phyloP scores from a whole-genome alignment of 768 basidiomycete genomes.

The Kwoniella dejecticola region DNA sequence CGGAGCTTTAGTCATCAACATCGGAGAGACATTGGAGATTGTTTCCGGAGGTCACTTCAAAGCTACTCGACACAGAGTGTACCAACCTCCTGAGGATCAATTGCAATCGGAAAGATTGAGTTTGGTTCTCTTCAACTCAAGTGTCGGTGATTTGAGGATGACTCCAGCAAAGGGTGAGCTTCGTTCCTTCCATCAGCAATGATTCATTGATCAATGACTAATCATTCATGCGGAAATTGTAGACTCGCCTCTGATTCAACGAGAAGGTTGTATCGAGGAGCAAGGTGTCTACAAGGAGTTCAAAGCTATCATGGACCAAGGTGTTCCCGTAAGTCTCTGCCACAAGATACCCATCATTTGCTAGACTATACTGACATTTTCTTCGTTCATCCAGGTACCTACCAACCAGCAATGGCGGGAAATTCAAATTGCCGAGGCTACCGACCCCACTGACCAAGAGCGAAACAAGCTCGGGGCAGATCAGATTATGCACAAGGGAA shows the following conservation, averaged over 20 bases:
- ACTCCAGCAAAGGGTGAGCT: constrained; percentile 19
- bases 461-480: constrained; percentile 41
- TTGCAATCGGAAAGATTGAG: constrained; percentile 29
- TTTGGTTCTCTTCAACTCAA: constrained; percentile 35
- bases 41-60: constrained; percentile 45
- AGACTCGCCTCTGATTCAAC: constrained; percentile 48
- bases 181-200: too few relatives aligned
- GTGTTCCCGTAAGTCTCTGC: constrained; percentile 38
- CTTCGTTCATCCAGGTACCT: constrained; percentile 20
- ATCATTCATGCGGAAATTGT: neutral
- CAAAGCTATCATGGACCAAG: constrained; percentile 41
- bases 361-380: neutral
- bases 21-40: constrained; percentile 39
- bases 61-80: constrained; percentile 42
- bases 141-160: constrained; percentile 36
- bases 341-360: neutral
- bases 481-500: constrained; percentile 41
- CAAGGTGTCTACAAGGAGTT: constrained; percentile 53
- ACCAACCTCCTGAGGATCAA: constrained; percentile 36
- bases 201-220: too few relatives aligned
- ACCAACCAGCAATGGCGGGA: constrained; percentile 51
- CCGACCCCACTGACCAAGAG: constrained; percentile 44
- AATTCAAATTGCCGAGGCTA: constrained; percentile 47
- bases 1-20: constrained; percentile 33
- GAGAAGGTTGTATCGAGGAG: constrained; percentile 48